Evolutionary conservation across 805 yeast genomes (phyloP).

Genomic region (Maudiozyma serrabonitensis): DNA sequence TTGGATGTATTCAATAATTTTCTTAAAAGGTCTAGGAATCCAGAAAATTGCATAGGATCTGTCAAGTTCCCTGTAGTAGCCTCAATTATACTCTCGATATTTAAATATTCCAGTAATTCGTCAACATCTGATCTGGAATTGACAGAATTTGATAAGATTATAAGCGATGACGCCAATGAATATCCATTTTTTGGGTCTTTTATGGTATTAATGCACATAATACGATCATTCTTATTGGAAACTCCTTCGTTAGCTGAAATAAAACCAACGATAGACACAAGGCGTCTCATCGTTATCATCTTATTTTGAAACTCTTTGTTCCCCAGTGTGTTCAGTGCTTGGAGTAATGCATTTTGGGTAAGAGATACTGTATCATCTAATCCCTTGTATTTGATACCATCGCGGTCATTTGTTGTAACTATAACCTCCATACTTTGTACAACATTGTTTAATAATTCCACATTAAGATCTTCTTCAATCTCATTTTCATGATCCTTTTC

Average conservation of each 20-base stretch:
- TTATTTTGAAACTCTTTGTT: constrained; percentile 19
- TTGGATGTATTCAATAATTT: constrained; percentile 20
- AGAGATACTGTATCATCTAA: constrained; percentile 1
- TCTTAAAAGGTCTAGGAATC: constrained; percentile 21
- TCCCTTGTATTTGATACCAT: constrained; percentile 7
- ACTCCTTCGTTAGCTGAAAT: constrained; percentile 20
- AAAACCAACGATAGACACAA: constrained; percentile 18
- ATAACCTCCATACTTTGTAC: constrained; percentile 16
- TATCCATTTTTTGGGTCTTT: constrained; percentile 12
- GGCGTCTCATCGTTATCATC: constrained; percentile 26
- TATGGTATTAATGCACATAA: constrained; percentile 10
- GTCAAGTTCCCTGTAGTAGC: constrained; percentile 7
- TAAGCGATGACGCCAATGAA: constrained; percentile 17
- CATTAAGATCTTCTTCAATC: constrained; percentile 16
- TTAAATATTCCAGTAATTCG: constrained; percentile 7
- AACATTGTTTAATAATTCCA: constrained; percentile 15
- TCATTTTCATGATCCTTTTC: constrained; percentile 7
- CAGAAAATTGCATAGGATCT: constrained; percentile 29
- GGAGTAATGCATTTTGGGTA: constrained; percentile 14
- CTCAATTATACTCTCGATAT: constrained; percentile 10
- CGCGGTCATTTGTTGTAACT: constrained; percentile 8
- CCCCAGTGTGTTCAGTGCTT: constrained; percentile 10
- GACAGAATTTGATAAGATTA: constrained; percentile 23
- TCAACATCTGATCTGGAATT: constrained; percentile 15
- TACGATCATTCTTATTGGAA: constrained; percentile 15